A percentile compares a stretch with the other conserved stretches of the same genome.
Conservation (phyloP, 139 green algal genomes). For the Volvox africanus region DNA sequence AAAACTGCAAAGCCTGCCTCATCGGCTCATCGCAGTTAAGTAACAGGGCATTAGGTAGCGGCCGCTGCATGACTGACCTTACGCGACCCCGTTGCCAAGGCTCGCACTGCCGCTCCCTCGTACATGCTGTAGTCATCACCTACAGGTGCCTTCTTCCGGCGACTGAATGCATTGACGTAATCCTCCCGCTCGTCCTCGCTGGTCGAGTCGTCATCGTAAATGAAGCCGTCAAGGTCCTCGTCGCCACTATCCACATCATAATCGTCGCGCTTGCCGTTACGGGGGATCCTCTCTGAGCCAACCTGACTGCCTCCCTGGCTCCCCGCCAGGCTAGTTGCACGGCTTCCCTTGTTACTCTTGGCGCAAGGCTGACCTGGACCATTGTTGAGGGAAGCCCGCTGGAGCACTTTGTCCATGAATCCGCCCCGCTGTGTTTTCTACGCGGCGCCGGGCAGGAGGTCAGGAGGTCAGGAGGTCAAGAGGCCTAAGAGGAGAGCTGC, state of each 20-base stretch:
- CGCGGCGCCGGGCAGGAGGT: background rate
- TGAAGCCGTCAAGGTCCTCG: slow-evolving; percentile 45
- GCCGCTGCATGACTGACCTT: background rate
- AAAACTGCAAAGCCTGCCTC: no score
- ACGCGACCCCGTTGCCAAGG: background rate
- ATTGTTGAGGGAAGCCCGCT: background rate
- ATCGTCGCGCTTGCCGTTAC: slow-evolving; percentile 3
- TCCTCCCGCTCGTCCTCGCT: slow-evolving; percentile 45
- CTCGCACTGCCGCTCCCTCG: slow-evolving; percentile 20
- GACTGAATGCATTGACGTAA: slow-evolving; percentile 41
- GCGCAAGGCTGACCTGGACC: background rate
- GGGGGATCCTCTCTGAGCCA: background rate
- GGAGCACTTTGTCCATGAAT: slow-evolving; percentile 24
- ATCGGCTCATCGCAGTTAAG: no score
- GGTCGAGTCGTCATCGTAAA: slow-evolving; percentile 45
- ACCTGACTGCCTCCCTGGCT: background rate
- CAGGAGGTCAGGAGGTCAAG: background rate
- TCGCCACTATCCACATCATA: slow-evolving; percentile 36
- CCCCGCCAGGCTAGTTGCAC: background rate
- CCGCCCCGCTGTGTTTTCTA: background rate
- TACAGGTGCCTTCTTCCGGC: background rate
- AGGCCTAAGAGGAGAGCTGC: no score
- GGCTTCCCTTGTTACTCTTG: background rate
- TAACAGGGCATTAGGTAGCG: no score
- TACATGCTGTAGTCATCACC: slow-evolving; percentile 23